A percentile compares a stretch with the other conserved stretches of the same genome.
Conservation (phyloP, 306 rosid genomes). For the Canavalia ensiformis region DNA sequence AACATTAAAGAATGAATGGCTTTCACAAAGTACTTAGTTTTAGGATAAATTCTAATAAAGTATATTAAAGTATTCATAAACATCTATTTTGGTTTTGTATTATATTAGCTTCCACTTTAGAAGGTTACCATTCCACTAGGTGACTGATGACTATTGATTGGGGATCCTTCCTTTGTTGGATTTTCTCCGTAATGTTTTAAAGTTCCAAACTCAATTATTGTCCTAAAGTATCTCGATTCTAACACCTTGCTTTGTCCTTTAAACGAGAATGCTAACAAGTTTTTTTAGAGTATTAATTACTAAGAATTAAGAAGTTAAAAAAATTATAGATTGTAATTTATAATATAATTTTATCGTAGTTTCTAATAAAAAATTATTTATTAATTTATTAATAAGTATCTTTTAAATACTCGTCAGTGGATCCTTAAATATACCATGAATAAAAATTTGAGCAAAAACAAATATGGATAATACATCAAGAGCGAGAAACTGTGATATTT, state of each 20-base stretch:
- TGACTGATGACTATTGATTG: background rate
- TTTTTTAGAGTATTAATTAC: no score
- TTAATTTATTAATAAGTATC: no score
- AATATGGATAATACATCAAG: no score
- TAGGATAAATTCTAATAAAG: background rate
- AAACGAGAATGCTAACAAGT: no score
- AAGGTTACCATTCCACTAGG: constrained; percentile 21
- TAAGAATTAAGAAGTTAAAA: no score
- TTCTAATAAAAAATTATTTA: no score
- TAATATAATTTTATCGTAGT: no score
- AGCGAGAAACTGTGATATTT: no score
- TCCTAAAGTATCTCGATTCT: constrained; percentile 27
- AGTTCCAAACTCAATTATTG: constrained; percentile 50
- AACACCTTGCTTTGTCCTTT: constrained; percentile 15
- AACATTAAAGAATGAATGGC: constrained; percentile 11
- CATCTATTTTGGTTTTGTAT: background rate
- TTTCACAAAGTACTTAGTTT: constrained; percentile 23
- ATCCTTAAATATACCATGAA: no score
- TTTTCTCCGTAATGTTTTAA: background rate
- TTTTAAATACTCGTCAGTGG: no score
- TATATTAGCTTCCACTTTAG: constrained; percentile 8
- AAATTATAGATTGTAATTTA: no score
- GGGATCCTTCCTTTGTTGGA: background rate
- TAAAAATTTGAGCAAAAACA: no score
- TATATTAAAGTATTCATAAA: background rate